Base-by-base conservation (phyloP, 192 early-diverging fungal species). In the Coemansia umbellata region DNA sequence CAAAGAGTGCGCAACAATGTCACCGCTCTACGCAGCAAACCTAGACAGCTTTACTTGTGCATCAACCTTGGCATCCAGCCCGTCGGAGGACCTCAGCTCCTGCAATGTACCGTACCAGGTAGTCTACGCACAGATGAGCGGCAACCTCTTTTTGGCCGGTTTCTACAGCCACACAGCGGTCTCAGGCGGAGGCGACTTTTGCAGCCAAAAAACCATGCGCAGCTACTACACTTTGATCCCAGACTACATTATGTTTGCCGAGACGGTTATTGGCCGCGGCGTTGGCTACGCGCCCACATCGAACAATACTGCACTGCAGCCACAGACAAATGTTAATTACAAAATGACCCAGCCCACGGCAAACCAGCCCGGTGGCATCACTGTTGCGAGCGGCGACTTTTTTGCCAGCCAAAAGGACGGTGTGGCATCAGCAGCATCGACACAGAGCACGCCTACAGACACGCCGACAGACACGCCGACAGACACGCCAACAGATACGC, bases 191-290 rank as follows among this genome's bases (percentile, higher is more conserved):
- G 48, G 28, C 10, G 27, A 52, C 23, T 24, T 69, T 37, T 69
- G 67, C 60, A 22, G 36, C 5, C 35, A 24, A 17, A 24, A 26
- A 11, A 28, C 39, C 0, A 21, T 26, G 31, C 67, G 59, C 18
- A 57, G 33, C 17, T 69, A 63, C 47, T 69, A 54, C 14, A 58
- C 48, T 18, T 22, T 69, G 30, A 15, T 69, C 14, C 32, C 35
- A 18, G 54, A 63, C 23, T 69, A 61, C 13, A 45, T 69, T 26
- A 27, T 42, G 31, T 69, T 47, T 53, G 67, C 55, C n/a, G n/a
- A n/a, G n/a, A n/a, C n/a, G n/a, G n/a, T n/a, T n/a, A n/a, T n/a
- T n/a, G n/a, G n/a, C n/a, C n/a, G n/a, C n/a, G n/a, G n/a, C n/a
- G n/a, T n/a, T n/a, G n/a, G n/a, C n/a, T n/a, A n/a, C n/a, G n/a